Evolutionary conservation across 2,329 filamentous ascomycete species (phyloP).

Genomic region (Talaromyces sp.): DNA sequence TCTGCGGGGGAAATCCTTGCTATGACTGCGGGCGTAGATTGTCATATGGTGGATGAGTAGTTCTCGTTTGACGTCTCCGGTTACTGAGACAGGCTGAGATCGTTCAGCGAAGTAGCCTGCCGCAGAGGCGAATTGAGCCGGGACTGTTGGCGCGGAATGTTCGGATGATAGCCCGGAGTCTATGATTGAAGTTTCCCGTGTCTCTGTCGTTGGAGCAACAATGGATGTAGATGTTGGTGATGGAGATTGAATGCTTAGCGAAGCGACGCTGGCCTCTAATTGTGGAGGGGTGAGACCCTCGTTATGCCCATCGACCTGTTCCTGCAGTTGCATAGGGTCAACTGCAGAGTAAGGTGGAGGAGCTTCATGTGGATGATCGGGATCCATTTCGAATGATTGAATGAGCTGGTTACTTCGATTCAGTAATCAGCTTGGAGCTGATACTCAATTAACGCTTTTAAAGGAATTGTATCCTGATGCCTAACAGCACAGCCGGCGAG

Average conservation of each 20-base stretch:
- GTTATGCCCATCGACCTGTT: slow-evolving; percentile 11
- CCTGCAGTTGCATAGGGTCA: slow-evolving; percentile 33
- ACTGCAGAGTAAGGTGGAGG: slow-evolving; percentile 43
- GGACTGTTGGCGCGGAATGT: slow-evolving; percentile 19
- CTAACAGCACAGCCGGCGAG: background rate
- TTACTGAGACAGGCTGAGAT: slow-evolving; percentile 22
- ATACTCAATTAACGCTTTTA: background rate
- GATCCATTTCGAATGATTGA: slow-evolving; percentile 5
- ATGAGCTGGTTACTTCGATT: background rate
- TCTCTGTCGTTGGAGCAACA: background rate
- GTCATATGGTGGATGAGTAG: slow-evolving; percentile 37
- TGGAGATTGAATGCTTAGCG: slow-evolving; percentile 18
- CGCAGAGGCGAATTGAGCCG: slow-evolving; percentile 35
- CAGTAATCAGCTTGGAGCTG: background rate
- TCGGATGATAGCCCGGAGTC: slow-evolving; percentile 12
- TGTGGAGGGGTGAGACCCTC: background rate
- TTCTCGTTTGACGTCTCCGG: slow-evolving; percentile 25
- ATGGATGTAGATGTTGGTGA: background rate
- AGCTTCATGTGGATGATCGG: slow-evolving; percentile 25
- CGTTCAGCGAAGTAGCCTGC: slow-evolving; percentile 40
- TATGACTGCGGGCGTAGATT: slow-evolving; percentile 40
- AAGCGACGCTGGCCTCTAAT: slow-evolving; percentile 19
- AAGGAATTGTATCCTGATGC: background rate
- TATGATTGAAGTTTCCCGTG: background rate
- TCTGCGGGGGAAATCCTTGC: slow-evolving; percentile 41